A percentile compares a stretch with the other conserved stretches of the same genome.
phyloP scores from a whole-genome alignment of 805 yeast species.

The Wickerhamomyces silvicola region DNA sequence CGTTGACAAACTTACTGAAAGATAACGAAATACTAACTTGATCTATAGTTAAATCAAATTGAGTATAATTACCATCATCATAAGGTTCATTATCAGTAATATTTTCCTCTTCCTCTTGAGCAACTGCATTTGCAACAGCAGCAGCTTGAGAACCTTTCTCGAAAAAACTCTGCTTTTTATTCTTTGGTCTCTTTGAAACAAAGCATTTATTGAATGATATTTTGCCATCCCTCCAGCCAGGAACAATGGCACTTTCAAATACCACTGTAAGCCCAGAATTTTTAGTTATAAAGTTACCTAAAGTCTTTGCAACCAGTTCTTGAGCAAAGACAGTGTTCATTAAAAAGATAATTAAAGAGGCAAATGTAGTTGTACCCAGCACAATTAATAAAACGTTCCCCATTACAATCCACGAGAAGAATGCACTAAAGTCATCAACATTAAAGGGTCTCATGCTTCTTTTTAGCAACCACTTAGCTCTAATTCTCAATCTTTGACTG shows the following conservation, averaged over 20 bases:
- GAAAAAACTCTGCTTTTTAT: constrained; percentile 38
- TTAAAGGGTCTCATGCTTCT: constrained; percentile 77
- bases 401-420: constrained; percentile 86
- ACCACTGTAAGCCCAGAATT: constrained; percentile 79
- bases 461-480: constrained; percentile 70
- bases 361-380: constrained; percentile 88
- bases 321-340: constrained; percentile 52
- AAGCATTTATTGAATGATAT: constrained; percentile 80
- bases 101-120: constrained; percentile 4
- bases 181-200: constrained; percentile 77
- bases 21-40: constrained; percentile 76
- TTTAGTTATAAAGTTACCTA: constrained; percentile 78
- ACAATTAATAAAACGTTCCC: constrained; percentile 77
- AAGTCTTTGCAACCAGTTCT: constrained; percentile 72
- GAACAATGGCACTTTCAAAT: constrained; percentile 91
- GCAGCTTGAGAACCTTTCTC: constrained; percentile 68
- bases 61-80: constrained; percentile 95
- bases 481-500: constrained; percentile 35
- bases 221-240: constrained; percentile 86
- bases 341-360: constrained; percentile 69
- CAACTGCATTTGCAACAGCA: constrained; percentile 48
- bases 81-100: constrained; percentile 28
- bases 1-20: constrained; percentile 82
- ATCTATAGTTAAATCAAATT: constrained; percentile 86
- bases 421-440: constrained; percentile 86